Base-by-base conservation (phyloP, 176 grass and related monocot species). In the Chloris gayana region DNA sequence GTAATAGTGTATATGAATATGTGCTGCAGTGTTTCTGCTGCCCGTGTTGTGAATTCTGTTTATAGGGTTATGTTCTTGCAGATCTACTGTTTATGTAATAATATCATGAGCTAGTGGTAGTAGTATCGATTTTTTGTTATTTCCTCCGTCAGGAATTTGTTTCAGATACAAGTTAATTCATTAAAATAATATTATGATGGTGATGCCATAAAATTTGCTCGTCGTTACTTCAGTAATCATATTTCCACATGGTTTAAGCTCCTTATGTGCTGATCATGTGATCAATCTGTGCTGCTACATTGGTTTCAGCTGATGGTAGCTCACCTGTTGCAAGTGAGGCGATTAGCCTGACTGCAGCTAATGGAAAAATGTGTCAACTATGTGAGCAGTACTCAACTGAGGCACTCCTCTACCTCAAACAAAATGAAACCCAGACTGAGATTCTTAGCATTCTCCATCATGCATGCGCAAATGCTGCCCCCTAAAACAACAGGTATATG, bases 371-470 rank as follows among this genome's bases (percentile, higher is more conserved):
- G 6, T 94, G 91, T 85, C 82, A 74, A 46, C 63, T 94, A 69
- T 94, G 88, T 35, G 88, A 94, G 81, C 82, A 81, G 30, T 94
- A 86, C 78, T 91, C 86, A 46, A 35, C 74, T 26, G 73, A 84
- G 73, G 83, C 82, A 34, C 44, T 91, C 19, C 5, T 76, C 73
- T 94, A 84, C 72, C 88, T 94, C n/a, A 49, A 18, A 50, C 82
- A 88, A 84, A 91, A 94, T 0, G 88, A 94, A 64, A 94, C 91
- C 18, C 64, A 91, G 49, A 64, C 70, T 26, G 91, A 94, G 60
- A 78, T 91, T 84, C 73, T 94, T 65, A 80, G 75, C 68, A 64
- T 78, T 62, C 91, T 94, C 13, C 79, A 91, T 57, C 69, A 78
- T 37, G 73, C 34, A 15, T 94, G 91, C 14, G 72, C 86, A 30